These are phyloP conservation scores for Exophiala mesophila DNA, from an alignment of 2,329 filamentous ascomycete genomes.

Conservation along the genomic window DNA sequence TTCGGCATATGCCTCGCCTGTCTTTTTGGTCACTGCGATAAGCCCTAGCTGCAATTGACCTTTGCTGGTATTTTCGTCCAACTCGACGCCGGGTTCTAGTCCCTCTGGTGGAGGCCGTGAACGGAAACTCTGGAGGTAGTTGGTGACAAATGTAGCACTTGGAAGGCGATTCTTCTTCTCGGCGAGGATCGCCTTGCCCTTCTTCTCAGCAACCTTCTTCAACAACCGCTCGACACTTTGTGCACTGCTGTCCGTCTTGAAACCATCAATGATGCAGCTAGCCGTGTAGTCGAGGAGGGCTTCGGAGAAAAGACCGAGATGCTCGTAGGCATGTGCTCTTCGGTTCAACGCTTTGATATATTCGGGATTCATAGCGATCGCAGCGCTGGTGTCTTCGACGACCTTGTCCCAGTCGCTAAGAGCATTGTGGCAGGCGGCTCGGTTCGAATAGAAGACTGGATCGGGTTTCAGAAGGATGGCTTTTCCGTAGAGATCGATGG, in stretches of 20 bases:
- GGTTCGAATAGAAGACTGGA: constrained; percentile 97
- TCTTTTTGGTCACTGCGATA: constrained; percentile 75
- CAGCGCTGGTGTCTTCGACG: constrained; percentile 92
- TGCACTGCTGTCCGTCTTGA: constrained; percentile 85
- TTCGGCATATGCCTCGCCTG: constrained; percentile 85
- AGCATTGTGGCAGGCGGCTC: constrained; percentile 94
- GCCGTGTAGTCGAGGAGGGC: constrained; percentile 96
- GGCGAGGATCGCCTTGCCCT: constrained; percentile 82
- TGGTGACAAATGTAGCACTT: constrained; percentile 93
- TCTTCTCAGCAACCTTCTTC: constrained; percentile 94
- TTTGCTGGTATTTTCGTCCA: constrained; percentile 72
- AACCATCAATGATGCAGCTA: constrained; percentile 97
- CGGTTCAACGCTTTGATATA: constrained; percentile 98
- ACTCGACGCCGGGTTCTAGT: constrained; percentile 73
- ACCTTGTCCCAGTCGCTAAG: constrained; percentile 92
- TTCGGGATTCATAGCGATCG: constrained; percentile 85
- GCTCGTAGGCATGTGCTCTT: constrained; percentile 92
- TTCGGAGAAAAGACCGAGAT: constrained; percentile 84
- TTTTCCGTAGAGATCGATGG: constrained; percentile 92
- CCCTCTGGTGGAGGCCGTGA: constrained; percentile 72
- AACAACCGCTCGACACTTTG: constrained; percentile 86
- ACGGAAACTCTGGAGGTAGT: constrained; percentile 98
- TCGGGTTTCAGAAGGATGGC: constrained; percentile 96
- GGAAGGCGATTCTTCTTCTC: constrained; percentile 80
- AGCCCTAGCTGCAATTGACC: constrained; percentile 82